Evolutionary conservation across 148 eudicot species (phyloP).

Genomic region (Cornus florida): DNA sequence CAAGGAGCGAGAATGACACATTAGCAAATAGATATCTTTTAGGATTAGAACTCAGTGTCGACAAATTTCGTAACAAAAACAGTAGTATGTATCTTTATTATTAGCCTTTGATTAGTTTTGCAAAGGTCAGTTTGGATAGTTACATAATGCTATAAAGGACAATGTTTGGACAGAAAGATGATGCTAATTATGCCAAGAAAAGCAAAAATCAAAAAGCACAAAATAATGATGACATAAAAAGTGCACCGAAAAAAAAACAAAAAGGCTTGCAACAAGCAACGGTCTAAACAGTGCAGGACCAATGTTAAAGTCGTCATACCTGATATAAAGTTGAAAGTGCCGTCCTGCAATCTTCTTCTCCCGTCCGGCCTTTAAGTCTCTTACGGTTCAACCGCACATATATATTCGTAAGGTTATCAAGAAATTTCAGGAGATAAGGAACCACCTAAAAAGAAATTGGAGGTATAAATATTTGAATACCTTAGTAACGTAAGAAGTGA

Average conservation of each 20-base stretch:
- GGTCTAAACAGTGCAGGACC: neutral
- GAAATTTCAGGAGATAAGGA: conserved; percentile 84
- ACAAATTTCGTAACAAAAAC: too few species aligned
- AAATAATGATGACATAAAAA: neutral
- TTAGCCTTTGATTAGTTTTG: too few species aligned
- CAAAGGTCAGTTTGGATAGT: too few species aligned
- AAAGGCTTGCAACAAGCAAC: neutral
- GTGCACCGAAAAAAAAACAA: neutral
- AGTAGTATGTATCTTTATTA: too few species aligned
- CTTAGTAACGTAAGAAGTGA: neutral
- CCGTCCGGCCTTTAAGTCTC: conserved; percentile 94
- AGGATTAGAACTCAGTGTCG: too few species aligned
- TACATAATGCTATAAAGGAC: too few species aligned
- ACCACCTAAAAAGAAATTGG: conserved; percentile 65
- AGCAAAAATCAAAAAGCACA: neutral
- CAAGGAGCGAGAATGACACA: neutral
- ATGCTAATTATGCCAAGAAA: too few species aligned
- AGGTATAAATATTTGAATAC: conserved; percentile 8
- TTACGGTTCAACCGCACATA: conserved; percentile 95
- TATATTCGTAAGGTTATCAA: conserved; percentile 86
- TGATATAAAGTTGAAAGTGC: conserved; percentile 93
- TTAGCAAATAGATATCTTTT: neutral
- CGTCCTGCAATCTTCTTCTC: conserved; percentile 88
- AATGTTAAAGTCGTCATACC: conserved; percentile 33
- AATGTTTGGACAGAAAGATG: too few species aligned